Evolutionary conservation across 164 flowering plant species (phyloP).

Genomic region (Nelumbo lutea): DNA sequence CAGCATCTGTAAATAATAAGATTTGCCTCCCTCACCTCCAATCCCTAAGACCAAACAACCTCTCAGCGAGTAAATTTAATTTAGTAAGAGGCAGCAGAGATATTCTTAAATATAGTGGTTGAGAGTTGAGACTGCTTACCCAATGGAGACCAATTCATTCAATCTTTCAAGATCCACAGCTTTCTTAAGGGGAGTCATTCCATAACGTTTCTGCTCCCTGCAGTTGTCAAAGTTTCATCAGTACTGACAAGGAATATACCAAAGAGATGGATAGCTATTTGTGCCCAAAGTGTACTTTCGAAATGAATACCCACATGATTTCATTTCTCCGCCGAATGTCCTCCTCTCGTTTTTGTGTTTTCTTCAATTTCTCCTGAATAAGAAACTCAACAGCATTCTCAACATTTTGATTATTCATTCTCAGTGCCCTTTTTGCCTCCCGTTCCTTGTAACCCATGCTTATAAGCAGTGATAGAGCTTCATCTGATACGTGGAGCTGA

Average conservation of each 20-base stretch:
- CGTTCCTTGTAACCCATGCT: conserved; percentile 81
- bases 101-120: neutral
- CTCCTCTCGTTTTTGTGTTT: conserved; percentile 40
- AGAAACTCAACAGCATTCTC: conserved; percentile 65
- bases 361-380: conserved; percentile 56
- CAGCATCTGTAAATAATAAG: neutral
- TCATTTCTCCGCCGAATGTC: conserved; percentile 48
- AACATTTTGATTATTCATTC: conserved; percentile 66
- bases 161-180: conserved; percentile 69
- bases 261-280: neutral
- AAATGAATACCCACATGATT: conserved; percentile 36
- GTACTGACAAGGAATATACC: neutral
- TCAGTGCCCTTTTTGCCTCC: conserved; percentile 71
- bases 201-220: conserved; percentile 89
- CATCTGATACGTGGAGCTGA: conserved; percentile 89
- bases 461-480: conserved; percentile 62
- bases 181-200: conserved; percentile 66
- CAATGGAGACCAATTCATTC: conserved; percentile 51
- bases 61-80: neutral
- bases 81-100: too few relatives aligned
- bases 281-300: neutral
- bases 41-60: too few relatives aligned
- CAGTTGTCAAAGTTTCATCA: neutral
- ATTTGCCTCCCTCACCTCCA: neutral
- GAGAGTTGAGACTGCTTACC: conserved; percentile 36